phyloP scores from a whole-genome alignment of 2,329 filamentous ascomycete genomes.

The Dryadomyces sulphureus region DNA sequence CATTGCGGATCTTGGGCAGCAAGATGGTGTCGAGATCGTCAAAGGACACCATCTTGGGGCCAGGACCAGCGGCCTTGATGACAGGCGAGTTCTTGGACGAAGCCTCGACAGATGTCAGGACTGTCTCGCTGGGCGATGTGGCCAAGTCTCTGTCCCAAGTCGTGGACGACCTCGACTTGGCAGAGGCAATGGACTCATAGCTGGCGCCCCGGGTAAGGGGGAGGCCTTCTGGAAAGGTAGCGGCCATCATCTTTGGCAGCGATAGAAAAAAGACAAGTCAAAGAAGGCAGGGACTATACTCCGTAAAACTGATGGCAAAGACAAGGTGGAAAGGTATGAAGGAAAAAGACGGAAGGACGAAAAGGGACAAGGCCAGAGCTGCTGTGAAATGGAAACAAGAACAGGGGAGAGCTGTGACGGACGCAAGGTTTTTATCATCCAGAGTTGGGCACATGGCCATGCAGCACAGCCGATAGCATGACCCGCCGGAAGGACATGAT shows the following conservation, averaged over 20 bases:
- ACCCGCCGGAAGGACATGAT: background rate
- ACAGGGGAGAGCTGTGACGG: background rate
- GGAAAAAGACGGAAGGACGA: background rate
- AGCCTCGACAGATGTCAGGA: background rate
- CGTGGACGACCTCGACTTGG: background rate
- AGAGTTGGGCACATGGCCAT: background rate
- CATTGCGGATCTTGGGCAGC: background rate
- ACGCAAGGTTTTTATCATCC: background rate
- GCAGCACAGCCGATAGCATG: no score
- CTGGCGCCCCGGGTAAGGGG: background rate
- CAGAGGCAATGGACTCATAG: background rate
- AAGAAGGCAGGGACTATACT: background rate
- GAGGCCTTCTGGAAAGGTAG: background rate
- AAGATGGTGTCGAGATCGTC: background rate
- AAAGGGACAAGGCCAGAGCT: background rate
- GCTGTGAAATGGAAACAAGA: no score
- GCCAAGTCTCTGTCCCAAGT: background rate
- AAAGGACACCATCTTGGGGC: background rate
- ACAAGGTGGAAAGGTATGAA: no score
- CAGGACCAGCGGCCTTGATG: background rate
- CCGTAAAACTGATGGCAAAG: background rate
- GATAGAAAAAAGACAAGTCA: no score
- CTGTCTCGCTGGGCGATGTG: background rate
- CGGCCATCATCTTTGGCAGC: no score
- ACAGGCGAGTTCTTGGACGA: background rate